These are phyloP conservation scores for Nicotiana noctiflora DNA, from an alignment of 257 asterid species.

Conservation along the genomic window DNA sequence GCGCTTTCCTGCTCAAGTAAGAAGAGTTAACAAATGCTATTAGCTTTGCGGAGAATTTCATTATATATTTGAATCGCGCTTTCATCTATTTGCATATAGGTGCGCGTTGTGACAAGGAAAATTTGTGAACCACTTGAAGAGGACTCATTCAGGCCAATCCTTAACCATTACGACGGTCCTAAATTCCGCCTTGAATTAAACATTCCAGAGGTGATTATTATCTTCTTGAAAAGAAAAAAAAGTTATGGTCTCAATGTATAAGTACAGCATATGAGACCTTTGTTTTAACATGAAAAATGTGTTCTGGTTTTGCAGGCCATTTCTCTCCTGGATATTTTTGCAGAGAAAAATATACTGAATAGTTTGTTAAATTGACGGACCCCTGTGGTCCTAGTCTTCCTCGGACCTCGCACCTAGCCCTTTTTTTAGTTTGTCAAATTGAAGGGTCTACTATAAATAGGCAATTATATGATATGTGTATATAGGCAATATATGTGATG, in stretches of 20 bases:
- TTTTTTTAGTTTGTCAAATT: too few relatives aligned
- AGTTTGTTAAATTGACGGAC: neutral
- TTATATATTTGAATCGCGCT: neutral
- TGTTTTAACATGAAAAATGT: neutral
- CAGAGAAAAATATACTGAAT: constrained; percentile 24
- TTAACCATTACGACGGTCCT: constrained; percentile 96
- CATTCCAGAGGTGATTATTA: constrained; percentile 67
- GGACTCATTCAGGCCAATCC: constrained; percentile 92
- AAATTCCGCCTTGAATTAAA: constrained; percentile 89
- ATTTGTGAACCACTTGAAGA: constrained; percentile 88
- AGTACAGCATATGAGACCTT: neutral
- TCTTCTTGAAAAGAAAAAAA: too few relatives aligned
- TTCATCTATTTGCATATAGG: constrained; percentile 27
- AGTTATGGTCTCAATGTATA: too few relatives aligned
- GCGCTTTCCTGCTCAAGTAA: constrained; percentile 92
- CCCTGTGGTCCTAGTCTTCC: too few relatives aligned
- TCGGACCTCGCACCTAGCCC: too few relatives aligned
- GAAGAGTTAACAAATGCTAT: neutral
- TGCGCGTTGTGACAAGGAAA: constrained; percentile 73
- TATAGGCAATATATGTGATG: neutral
- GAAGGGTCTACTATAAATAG: neutral
- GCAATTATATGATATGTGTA: neutral
- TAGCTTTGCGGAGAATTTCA: neutral
- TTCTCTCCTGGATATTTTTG: constrained; percentile 83
- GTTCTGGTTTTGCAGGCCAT: constrained; percentile 50